phyloP scores from a whole-genome alignment of 2,329 filamentous ascomycete genomes.

The Colletotrichum karsti region DNA sequence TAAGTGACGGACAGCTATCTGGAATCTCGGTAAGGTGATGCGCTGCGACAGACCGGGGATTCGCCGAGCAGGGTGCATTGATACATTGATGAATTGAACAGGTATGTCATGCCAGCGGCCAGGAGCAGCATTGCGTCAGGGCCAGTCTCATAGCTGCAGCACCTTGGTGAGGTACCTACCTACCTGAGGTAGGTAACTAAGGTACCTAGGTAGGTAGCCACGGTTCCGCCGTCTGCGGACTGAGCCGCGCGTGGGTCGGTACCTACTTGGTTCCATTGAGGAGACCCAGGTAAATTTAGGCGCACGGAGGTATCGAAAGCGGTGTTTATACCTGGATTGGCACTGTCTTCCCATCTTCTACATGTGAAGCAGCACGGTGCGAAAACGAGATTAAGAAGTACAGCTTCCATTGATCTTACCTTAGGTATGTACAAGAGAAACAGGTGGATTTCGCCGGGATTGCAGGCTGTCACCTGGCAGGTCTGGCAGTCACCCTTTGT shows the following conservation, averaged over 20 bases:
- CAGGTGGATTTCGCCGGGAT: background rate
- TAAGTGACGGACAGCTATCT: slow-evolving; percentile 2
- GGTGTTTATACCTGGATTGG: no score
- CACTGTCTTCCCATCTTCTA: no score
- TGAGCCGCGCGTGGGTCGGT: slow-evolving; percentile 14
- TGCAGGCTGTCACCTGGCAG: background rate
- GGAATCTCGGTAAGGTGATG: background rate
- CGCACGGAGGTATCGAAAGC: no score
- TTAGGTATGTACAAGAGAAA: no score
- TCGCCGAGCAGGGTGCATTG: slow-evolving; percentile 1
- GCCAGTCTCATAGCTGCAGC: background rate
- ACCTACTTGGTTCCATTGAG: background rate
- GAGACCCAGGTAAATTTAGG: background rate
- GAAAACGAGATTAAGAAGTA: no score
- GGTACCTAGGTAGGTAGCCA: no score
- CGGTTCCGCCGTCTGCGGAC: background rate
- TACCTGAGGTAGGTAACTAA: no score
- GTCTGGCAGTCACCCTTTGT: background rate
- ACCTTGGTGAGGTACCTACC: no score
- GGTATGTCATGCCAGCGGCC: background rate
- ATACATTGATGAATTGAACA: slow-evolving; percentile 16
- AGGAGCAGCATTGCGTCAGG: slow-evolving; percentile 10
- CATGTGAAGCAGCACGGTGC: no score
- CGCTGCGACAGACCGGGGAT: background rate
- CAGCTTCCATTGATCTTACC: no score